Percentiles rank a stretch among this genome's conserved stretches.
Conservation (phyloP, 2,329 filamentous ascomycete species). For the Phyllosticta ampelicida region DNA sequence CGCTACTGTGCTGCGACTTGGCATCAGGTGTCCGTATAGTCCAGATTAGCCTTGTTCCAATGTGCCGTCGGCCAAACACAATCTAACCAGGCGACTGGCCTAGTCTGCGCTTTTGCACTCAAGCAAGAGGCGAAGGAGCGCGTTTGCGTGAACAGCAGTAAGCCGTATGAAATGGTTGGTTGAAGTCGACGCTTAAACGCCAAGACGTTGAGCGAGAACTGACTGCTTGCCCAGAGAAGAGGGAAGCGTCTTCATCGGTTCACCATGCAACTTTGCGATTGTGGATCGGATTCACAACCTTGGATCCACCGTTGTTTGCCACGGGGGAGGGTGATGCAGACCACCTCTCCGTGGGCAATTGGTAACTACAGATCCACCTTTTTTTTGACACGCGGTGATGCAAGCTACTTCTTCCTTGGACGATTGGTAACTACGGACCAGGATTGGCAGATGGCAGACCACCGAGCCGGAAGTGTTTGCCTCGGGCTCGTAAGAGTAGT, state of each 20-base stretch:
- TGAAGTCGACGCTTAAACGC: neutral
- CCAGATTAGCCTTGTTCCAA: neutral
- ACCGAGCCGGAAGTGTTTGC: too few species aligned
- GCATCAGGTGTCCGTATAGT: neutral
- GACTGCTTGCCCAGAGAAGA: neutral
- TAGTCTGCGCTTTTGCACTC: neutral
- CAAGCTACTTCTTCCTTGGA: too few species aligned
- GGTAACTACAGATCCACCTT: too few species aligned
- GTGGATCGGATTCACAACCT: neutral
- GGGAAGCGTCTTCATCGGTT: too few species aligned
- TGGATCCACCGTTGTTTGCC: neutral
- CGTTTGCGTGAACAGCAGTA: neutral
- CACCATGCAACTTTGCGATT: neutral
- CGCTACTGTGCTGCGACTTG: neutral
- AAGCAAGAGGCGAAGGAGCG: neutral
- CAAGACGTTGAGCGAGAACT: neutral
- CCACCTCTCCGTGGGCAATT: neutral
- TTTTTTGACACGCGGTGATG: too few species aligned
- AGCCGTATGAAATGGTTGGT: neutral
- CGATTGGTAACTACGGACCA: too few species aligned
- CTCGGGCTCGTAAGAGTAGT: too few species aligned
- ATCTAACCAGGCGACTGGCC: neutral
- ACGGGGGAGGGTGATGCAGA: neutral
- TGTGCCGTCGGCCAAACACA: neutral
- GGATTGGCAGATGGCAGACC: too few species aligned